A percentile compares a stretch with the other conserved stretches of the same genome.
Conservation (phyloP, 345 rosid species). For the Crucihimalaya himalaica region DNA sequence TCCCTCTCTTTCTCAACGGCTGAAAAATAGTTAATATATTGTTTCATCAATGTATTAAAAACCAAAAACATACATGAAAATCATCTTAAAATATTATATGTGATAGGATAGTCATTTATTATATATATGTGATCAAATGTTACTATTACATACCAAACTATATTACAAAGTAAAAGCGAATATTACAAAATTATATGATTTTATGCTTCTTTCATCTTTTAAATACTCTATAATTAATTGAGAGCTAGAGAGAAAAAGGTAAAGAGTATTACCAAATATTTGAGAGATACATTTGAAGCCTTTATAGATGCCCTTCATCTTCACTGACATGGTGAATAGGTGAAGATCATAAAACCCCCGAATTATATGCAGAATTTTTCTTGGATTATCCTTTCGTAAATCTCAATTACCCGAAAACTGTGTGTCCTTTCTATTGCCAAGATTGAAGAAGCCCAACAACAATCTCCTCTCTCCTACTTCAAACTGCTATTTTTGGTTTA, state of each 20-base stretch:
- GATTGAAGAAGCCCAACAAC: conserved; percentile 11
- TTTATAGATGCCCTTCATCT: conserved; percentile 84
- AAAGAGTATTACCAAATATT: conserved; percentile 63
- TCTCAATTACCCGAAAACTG: neutral
- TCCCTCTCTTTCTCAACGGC: conserved; percentile 61
- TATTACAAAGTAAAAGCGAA: no score
- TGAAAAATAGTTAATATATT: neutral
- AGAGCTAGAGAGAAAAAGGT: conserved; percentile 2
- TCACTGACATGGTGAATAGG: conserved; percentile 57
- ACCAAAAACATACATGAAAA: neutral
- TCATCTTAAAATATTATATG: neutral
- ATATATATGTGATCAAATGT: neutral
- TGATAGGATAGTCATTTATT: neutral
- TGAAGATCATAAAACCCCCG: conserved; percentile 24
- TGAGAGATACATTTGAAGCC: conserved; percentile 86
- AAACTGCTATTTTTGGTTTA: neutral
- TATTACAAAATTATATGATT: no score
- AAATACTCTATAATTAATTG: no score
- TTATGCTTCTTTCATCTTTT: no score
- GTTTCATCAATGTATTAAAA: neutral
- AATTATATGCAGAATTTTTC: neutral
- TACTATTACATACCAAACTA: no score
- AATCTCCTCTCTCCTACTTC: conserved; percentile 23
- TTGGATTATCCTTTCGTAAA: neutral
- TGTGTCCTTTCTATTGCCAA: conserved; percentile 7